Evolutionary conservation across 805 yeast species (phyloP), one percentile per base, ranked within the genome.

Genomic region (Barnettozyma pratensis): DNA sequence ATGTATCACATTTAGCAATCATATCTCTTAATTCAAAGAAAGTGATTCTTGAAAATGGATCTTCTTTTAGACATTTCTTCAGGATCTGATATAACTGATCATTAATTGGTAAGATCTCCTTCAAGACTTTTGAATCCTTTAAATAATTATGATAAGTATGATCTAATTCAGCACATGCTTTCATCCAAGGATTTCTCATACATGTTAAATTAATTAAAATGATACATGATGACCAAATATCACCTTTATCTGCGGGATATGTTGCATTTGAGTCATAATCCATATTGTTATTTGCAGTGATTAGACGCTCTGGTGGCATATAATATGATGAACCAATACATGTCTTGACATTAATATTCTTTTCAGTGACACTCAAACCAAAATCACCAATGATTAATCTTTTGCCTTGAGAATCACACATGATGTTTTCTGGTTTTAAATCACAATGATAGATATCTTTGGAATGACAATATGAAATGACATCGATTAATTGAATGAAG

Each of bases 341-440:
- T 25, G 82, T 80, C 58, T 85, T 85, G 52, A 85, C 78, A 53
- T 83, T 79, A 37, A 85, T 75, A 48, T 61, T 67, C 38, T 73
- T 68, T 9, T 77, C 74, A 42, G 77, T 75, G 50, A 92, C 79
- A 26, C 97, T 90, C 26, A 92, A 73, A 5, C 98, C 98, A 67
- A 94, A 92, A 69, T 92, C 99, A 36, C 95, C 92, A 52, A 83
- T 72, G 54, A 75, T 77, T 48, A 85, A 70, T 47, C 69, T 74
- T 46, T 74, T 63, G 50, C 81, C 88, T 57, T 77, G 73, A 60
- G 66, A 65, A 10, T 79, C 74, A 44, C 90, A 81, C 59, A 94
- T 71, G 48, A 94, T 79, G 70, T 94, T 94, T 65, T 94, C 98
- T 6, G 99, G 99, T 70, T 94, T 94, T 55, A 91, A 80, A 67